Evolutionary conservation across 2,329 filamentous ascomycete genomes (phyloP).

Genomic region (Colletotrichum zoysiae): DNA sequence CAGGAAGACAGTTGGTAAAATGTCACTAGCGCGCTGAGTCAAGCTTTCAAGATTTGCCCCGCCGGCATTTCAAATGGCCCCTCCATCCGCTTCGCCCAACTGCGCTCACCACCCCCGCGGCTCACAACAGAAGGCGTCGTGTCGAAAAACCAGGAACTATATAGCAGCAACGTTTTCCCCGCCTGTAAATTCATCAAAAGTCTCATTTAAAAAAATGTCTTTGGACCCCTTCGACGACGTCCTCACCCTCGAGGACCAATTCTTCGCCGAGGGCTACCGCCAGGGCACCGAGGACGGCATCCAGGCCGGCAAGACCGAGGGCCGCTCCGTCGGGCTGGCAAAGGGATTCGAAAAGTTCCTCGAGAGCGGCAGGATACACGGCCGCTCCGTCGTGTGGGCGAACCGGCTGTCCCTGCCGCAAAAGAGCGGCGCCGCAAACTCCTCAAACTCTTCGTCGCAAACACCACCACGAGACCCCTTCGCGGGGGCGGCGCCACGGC

Average conservation of each 20-base stretch:
- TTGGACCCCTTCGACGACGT: conserved; percentile 69
- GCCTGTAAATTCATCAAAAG: background rate
- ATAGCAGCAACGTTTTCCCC: no score
- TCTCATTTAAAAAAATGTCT: conserved; percentile 44
- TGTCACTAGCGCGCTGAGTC: conserved; percentile 41
- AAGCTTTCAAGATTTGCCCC: conserved; percentile 37
- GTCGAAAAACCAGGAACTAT: background rate
- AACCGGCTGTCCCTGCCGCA: conserved; percentile 66
- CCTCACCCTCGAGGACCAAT: conserved; percentile 73
- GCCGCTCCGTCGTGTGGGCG: conserved; percentile 86
- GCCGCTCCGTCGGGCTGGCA: conserved; percentile 89
- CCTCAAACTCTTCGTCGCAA: conserved; percentile 12
- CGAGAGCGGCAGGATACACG: conserved; percentile 82
- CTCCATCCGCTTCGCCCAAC: conserved; percentile 25
- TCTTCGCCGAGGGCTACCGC: conserved; percentile 85
- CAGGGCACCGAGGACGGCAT: conserved; percentile 82
- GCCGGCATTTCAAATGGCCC: conserved; percentile 30
- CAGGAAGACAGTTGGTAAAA: background rate
- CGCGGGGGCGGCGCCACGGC: background rate
- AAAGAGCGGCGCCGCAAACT: conserved; percentile 16
- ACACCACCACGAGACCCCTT: background rate
- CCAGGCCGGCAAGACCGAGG: conserved; percentile 85
- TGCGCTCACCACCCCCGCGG: background rate
- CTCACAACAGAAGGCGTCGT: background rate
- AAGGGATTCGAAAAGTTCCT: conserved; percentile 95